Evolutionary conservation across 1,284 basidiomycete species (phyloP), one percentile per base, ranked within the genome.

Genomic region (Papiliotrema laurentii): DNA sequence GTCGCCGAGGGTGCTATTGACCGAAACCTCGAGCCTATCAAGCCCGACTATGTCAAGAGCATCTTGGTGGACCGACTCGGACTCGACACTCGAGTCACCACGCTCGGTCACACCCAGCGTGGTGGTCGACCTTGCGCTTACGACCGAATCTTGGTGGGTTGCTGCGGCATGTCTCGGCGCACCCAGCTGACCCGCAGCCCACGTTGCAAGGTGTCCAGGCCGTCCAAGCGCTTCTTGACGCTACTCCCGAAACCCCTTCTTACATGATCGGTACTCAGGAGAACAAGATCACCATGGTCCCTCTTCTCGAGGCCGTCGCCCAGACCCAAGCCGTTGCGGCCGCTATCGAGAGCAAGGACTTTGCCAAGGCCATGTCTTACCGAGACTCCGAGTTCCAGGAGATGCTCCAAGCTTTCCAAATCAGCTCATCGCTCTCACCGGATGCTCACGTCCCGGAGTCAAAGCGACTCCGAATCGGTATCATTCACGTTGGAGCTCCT

Each of bases 221-320:
- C 1, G 87, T 98, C 39, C 81, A 93, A 47, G 87, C 89, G 1
- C 78, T 98, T 22, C 78, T 97, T n/a, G 85, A 89, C 64, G 83
- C 92, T 1, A 89, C 83, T 0, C 90, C 91, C 4, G 82, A 87
- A 22, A 92, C 88, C 0, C 93, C 93, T 0, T 94, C 90, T 0
- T 97, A 96, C 73, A 94, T 99, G 85, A 97, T 99, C 66, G 93
- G 94, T 19, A 81, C 96, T 39, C 82, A 83, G 61, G 93, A 97
- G 76, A 97, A 96, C 78, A 94, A 94, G 76, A 91, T 99, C 57
- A 90, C 81, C 16, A 83, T 90, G 36, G 84, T 94, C 10, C 90
- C 91, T 16, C 78, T 99, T 36, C 82, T 96, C 79, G 86, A 97
- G 55, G 93, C 94, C 43, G 94, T 99, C 25, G 82, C 83, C 43